Evolutionary conservation across 2,329 filamentous ascomycete genomes (phyloP).

Genomic region (Fusarium guadeloupense): DNA sequence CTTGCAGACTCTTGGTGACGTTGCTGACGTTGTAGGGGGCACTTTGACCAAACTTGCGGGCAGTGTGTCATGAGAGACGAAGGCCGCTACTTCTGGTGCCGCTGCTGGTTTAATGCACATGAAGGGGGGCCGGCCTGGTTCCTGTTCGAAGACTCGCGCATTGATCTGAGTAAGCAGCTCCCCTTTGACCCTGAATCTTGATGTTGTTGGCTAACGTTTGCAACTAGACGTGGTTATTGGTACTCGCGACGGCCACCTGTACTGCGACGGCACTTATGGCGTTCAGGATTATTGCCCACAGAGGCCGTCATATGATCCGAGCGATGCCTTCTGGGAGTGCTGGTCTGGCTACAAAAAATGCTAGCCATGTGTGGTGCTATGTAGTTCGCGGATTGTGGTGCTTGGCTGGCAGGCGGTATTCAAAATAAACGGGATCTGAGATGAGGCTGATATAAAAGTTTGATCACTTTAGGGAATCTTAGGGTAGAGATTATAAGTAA

Average conservation of each 20-base stretch:
- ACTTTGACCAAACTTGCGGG: slow-evolving; percentile 24
- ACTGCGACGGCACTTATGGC: slow-evolving; percentile 15
- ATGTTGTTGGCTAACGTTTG: rapidly evolving
- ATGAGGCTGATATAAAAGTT: too few species aligned
- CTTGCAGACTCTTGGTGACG: not conserved
- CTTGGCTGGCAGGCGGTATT: too few species aligned
- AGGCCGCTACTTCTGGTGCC: slow-evolving; percentile 3
- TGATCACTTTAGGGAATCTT: too few species aligned
- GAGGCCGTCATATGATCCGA: slow-evolving; percentile 6
- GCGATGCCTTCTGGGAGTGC: not conserved
- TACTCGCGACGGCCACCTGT: slow-evolving; percentile 23
- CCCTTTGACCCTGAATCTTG: not conserved
- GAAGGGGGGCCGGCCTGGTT: too few species aligned
- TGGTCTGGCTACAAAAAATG: not conserved
- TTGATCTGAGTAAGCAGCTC: slow-evolving; percentile 18
- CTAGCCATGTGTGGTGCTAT: not conserved
- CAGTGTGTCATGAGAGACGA: slow-evolving; percentile 13
- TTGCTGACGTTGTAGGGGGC: slow-evolving; percentile 14
- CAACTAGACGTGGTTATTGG: slow-evolving; percentile 18
- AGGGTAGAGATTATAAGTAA: too few species aligned
- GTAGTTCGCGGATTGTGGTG: not conserved
- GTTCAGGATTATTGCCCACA: slow-evolving; percentile 19
- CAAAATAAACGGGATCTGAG: too few species aligned
- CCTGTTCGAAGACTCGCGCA: not conserved
- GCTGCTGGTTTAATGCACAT: slow-evolving; percentile 18